Evolutionary conservation across 192 early-diverging fungal species (phyloP).

Genomic region (Ambispora gerdemannii): DNA sequence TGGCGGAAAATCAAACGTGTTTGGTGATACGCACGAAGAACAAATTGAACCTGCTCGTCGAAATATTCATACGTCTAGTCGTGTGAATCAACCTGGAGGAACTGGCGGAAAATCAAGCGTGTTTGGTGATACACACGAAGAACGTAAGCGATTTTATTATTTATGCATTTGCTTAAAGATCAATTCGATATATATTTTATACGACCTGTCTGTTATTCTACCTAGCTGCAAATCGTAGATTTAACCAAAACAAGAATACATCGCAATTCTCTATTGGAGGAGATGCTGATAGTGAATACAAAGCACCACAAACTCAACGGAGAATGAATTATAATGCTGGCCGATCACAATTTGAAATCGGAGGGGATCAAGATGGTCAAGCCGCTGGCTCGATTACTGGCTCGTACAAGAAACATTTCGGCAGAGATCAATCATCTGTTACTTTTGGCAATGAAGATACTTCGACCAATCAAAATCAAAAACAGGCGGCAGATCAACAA

Average conservation of each 20-base stretch:
- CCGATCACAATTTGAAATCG: not conserved
- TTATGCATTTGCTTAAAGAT: not conserved
- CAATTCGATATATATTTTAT: not conserved
- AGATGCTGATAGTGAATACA: not conserved
- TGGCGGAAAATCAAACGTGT: constrained; percentile 27
- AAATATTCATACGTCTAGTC: constrained; percentile 21
- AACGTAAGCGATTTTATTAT: not conserved
- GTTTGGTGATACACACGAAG: not conserved
- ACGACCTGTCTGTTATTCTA: not conserved
- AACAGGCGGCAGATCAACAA: not conserved
- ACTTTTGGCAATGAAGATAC: not conserved
- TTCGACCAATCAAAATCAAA: not conserved
- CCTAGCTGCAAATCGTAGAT: not conserved
- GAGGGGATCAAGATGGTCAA: not conserved
- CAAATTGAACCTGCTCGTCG: constrained; percentile 15
- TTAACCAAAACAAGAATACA: constrained; percentile 22
- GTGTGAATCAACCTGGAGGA: constrained; percentile 31
- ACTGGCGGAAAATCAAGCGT: constrained; percentile 28
- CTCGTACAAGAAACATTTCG: constrained; percentile 1
- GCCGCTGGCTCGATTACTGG: constrained; percentile 10
- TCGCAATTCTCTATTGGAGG: constrained; percentile 26
- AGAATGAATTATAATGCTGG: constrained; percentile 5
- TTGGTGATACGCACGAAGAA: not conserved
- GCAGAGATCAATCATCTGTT: constrained; percentile 13
- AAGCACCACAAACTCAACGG: not conserved